A percentile compares a stretch with the other conserved stretches of the same genome.
These are phyloP conservation scores for Batkoa obscura DNA, from an alignment of 371 early-diverging fungal species.

Conservation along the genomic window DNA sequence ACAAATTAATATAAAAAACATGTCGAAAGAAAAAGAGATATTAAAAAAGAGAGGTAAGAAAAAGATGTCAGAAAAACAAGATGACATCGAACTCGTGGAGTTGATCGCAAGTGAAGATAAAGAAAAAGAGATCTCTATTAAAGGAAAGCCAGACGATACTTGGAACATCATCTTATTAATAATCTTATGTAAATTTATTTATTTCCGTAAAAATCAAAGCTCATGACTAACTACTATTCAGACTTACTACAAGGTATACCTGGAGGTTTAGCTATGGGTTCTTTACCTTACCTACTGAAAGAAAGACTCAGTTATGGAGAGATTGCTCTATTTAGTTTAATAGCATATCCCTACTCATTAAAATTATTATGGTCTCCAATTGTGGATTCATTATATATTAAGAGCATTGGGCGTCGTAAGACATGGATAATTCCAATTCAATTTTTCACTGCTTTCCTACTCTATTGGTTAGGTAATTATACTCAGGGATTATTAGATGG, in stretches of 20 bases:
- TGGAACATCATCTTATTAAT: constrained; percentile 45
- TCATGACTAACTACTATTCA: constrained; percentile 6
- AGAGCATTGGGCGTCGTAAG: constrained; percentile 73
- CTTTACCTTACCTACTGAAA: constrained; percentile 84
- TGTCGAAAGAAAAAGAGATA: no score
- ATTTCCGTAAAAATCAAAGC: not conserved
- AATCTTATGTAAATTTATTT: constrained; percentile 33
- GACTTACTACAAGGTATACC: constrained; percentile 90
- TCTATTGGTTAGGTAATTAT: constrained; percentile 50
- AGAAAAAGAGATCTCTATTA: no score
- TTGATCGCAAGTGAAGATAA: no score
- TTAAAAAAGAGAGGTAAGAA: no score
- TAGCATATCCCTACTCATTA: constrained; percentile 83
- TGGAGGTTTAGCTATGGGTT: constrained; percentile 75
- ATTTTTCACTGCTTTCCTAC: constrained; percentile 46
- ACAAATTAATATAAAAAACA: no score
- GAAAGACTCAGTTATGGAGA: constrained; percentile 72
- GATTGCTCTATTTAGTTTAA: constrained; percentile 81
- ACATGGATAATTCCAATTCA: constrained; percentile 98
- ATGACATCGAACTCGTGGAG: no score
- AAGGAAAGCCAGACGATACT: constrained; percentile 14
- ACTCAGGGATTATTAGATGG: constrained; percentile 56
- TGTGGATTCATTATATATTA: constrained; percentile 72
- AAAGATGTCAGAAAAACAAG: no score
- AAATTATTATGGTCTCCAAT: constrained; percentile 92